phyloP scores from a whole-genome alignment of 2,329 filamentous ascomycete genomes.

The Ophiostoma quercus region DNA sequence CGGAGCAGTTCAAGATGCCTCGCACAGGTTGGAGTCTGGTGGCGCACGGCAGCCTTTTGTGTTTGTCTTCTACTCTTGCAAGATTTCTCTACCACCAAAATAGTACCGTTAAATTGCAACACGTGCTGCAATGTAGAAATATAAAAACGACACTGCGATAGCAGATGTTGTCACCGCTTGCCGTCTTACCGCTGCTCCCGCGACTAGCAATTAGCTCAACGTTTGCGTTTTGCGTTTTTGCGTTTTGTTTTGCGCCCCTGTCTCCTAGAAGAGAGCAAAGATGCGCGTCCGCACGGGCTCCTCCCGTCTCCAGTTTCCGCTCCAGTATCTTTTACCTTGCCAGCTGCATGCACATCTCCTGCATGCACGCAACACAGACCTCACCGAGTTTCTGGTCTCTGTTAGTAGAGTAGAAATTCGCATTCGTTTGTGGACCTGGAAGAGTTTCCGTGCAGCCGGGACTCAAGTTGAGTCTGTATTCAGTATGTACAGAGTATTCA shows the following conservation, averaged over 20 bases:
- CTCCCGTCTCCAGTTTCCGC: neutral
- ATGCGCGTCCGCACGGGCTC: conserved; percentile 4
- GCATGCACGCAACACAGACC: conserved; percentile 9
- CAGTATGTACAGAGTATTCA: too few relatives aligned
- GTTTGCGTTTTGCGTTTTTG: neutral
- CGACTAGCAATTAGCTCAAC: neutral
- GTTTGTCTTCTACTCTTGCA: too few relatives aligned
- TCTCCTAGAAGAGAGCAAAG: too few relatives aligned
- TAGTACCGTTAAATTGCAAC: neutral
- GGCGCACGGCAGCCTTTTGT: neutral
- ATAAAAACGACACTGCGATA: neutral
- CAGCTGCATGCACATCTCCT: neutral
- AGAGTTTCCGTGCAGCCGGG: conserved; percentile 4
- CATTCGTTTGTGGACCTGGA: neutral
- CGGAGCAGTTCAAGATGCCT: neutral
- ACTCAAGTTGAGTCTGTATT: neutral
- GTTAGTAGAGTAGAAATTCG: neutral
- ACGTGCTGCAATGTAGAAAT: conserved; percentile 10
- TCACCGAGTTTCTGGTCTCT: conserved; percentile 11
- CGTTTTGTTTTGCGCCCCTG: neutral
- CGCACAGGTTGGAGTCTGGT: neutral
- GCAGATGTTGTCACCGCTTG: conserved; percentile 13
- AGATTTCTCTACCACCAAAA: neutral
- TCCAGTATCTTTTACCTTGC: neutral
- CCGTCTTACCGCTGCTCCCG: conserved; percentile 22